Evolutionary conservation across 306 rosid genomes (phyloP).

Genomic region (Gastrolobium bilobum): DNA sequence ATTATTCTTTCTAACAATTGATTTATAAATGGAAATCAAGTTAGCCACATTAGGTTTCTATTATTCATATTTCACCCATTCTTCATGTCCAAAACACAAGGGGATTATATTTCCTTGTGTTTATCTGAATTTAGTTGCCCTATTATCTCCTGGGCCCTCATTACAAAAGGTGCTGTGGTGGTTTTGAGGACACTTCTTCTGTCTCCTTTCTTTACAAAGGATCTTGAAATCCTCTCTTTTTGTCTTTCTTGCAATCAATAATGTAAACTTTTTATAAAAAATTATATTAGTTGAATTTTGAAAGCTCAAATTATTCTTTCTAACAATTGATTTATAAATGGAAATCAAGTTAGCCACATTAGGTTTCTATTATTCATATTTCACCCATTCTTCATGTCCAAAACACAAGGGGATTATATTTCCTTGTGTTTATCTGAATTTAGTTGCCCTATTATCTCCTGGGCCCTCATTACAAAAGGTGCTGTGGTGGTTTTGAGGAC

Average conservation of each 20-base stretch:
- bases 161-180: slow-evolving; percentile 35
- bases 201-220: slow-evolving; percentile 43
- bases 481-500: slow-evolving; percentile 47
- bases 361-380: slow-evolving; percentile 18
- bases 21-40: slow-evolving; percentile 19
- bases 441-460: slow-evolving; percentile 10
- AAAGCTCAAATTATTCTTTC: slow-evolving; percentile 17
- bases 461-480: slow-evolving; percentile 11
- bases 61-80: slow-evolving; percentile 1
- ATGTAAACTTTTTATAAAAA: neutral
- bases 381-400: slow-evolving; percentile 6
- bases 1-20: slow-evolving; percentile 15
- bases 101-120: neutral
- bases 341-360: slow-evolving; percentile 17
- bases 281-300: neutral
- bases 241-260: neutral
- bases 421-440: neutral
- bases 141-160: slow-evolving; percentile 6
- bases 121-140: slow-evolving; percentile 9
- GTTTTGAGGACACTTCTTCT: slow-evolving; percentile 46
- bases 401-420: slow-evolving; percentile 6
- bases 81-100: slow-evolving; percentile 27
- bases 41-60: slow-evolving; percentile 9
- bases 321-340: neutral
- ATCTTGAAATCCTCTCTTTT: slow-evolving; percentile 19